Conservation (phyloP, 2,329 filamentous ascomycete species). For the Verticillium nubilum region DNA sequence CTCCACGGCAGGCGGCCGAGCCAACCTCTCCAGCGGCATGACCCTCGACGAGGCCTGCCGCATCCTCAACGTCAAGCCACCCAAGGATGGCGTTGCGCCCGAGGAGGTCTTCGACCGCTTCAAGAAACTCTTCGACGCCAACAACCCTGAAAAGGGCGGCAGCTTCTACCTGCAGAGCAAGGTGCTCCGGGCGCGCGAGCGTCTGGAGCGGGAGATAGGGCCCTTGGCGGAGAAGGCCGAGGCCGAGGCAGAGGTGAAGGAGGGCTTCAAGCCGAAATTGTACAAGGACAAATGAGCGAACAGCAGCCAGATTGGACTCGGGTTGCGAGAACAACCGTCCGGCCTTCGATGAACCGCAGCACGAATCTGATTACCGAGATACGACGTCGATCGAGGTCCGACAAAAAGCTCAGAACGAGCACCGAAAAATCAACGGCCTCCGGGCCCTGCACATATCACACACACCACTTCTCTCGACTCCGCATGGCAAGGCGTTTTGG, state of each 20-base stretch:
- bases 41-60: conserved; percentile 95
- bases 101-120: conserved; percentile 80
- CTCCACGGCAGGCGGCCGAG: conserved; percentile 43
- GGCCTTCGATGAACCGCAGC: no score
- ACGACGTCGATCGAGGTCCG: no score
- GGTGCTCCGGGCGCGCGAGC: conserved; percentile 81
- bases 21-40: conserved; percentile 60
- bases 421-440: not conserved
- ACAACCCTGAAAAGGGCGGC: conserved; percentile 91
- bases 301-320: not conserved
- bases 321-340: no score
- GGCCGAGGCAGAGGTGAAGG: conserved; percentile 71
- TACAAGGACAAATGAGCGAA: conserved; percentile 63
- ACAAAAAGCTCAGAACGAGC: not conserved
- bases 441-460: not conserved
- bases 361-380: no score
- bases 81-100: conserved; percentile 69
- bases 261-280: conserved; percentile 91
- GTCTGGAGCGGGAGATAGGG: conserved; percentile 81
- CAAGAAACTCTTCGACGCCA: conserved; percentile 90
- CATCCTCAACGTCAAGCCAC: conserved; percentile 92
- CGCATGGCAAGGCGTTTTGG: conserved; percentile 15
- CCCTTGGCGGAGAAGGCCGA: conserved; percentile 65
- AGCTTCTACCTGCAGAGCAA: conserved; percentile 99
- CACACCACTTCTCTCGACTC: conserved; percentile 14